Evolutionary conservation across 2,329 filamentous ascomycete genomes (phyloP), one percentile per base, ranked within the genome.

Genomic region (Huntiella savannae): DNA sequence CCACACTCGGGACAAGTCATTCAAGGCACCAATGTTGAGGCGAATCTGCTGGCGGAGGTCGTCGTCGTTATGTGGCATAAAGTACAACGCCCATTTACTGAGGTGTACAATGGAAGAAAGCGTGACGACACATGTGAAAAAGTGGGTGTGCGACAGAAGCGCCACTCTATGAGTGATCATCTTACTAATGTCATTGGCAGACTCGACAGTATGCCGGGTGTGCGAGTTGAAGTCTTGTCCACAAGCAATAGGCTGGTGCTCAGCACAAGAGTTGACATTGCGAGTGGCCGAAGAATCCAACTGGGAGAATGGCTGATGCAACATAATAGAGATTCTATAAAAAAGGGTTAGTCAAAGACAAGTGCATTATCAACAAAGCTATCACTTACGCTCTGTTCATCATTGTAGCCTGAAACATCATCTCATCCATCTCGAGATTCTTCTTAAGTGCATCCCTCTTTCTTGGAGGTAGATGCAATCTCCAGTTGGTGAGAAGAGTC

Each of bases 381-480:
- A 13, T 7, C 3, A 60, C 66, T 55, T 59, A 69, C 66, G 70
- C 70, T 51, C 74, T 63, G 32, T 65, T 70, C 55, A 93, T 82
- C 75, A 92, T 88, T 52, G 83, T 79, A 1, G 83, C 86, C 59
- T 92, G 84, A 62, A 94, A 93, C 61, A 94, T 77, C 71, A 93
- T 80, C 61, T 93, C 84, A 58, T 95, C 87, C 8, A 87, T 68
- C 45, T 75, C 70, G 32, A 83, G 79, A 53, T 79, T 74, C 51
- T 73, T 71, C 49, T 75, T 72, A 45, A 92, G 65, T 12, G 82
- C 68, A 50, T 83, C 73, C 47, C 69, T 69, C 62, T 92, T 92
- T 11, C 68, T 68, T 12, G 70, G 66, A 0, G 87, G 86, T 1
- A 94, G 66, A 55, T 91, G 81, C 41, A 88, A 71, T 46, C 76